These are phyloP conservation scores for Quercus rubra DNA, from an alignment of 306 rosid species.

Conservation along the genomic window DNA sequence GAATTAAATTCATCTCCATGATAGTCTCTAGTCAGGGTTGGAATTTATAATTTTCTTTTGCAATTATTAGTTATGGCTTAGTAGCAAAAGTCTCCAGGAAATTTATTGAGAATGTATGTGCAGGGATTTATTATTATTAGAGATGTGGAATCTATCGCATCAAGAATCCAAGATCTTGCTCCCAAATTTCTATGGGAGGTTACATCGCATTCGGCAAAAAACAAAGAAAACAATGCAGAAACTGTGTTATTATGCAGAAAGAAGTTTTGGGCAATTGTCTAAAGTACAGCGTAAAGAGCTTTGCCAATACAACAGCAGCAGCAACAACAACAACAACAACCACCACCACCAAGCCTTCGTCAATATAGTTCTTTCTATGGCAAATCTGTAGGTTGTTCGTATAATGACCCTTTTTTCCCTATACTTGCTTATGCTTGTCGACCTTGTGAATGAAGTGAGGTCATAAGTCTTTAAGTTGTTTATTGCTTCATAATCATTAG, in stretches of 20 bases:
- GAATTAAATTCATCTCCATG: not conserved
- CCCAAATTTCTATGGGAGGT: conserved; percentile 77
- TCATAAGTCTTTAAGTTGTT: not conserved
- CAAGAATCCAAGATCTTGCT: conserved; percentile 65
- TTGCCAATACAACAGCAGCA: not conserved
- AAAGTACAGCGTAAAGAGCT: conserved; percentile 9
- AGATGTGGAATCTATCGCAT: conserved; percentile 49
- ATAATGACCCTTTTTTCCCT: not conserved
- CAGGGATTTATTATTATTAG: conserved; percentile 85
- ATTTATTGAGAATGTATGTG: conserved; percentile 12
- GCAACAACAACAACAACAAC: too few species aligned
- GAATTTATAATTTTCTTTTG: not conserved
- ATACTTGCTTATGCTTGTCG: not conserved
- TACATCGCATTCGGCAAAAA: conserved; percentile 53
- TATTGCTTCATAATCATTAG: not conserved
- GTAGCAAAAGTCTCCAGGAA: not conserved
- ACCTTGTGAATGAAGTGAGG: conserved; percentile 3
- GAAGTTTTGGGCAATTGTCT: conserved; percentile 81
- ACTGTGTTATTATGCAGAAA: conserved; percentile 74
- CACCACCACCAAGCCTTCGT: too few species aligned
- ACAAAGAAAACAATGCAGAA: conserved; percentile 65
- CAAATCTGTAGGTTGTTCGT: not conserved
- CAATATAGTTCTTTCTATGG: too few species aligned
- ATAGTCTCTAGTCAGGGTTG: not conserved
- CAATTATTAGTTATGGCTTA: not conserved